These are phyloP conservation scores for Alternaria ventricosa DNA, from an alignment of 2,329 filamentous ascomycete genomes.

Conservation along the genomic window DNA sequence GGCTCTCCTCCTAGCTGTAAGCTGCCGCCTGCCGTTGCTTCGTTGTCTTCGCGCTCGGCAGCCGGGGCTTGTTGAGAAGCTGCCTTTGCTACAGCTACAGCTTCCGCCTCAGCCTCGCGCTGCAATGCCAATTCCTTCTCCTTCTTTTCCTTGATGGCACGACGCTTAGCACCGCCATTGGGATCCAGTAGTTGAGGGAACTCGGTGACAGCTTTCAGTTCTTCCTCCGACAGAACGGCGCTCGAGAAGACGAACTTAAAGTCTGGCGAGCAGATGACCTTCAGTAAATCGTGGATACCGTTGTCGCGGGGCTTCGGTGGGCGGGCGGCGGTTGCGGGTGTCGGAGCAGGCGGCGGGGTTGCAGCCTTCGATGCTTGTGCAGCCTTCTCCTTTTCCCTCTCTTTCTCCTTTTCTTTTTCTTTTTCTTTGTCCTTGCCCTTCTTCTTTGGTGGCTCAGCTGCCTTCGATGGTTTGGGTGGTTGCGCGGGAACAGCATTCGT, in stretches of 20 bases:
- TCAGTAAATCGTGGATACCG: constrained; percentile 48
- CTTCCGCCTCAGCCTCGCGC: constrained; percentile 61
- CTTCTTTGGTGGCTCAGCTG: constrained; percentile 39
- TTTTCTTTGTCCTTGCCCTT: constrained; percentile 37
- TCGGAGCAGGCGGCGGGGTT: constrained; percentile 27
- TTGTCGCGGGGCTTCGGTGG: constrained; percentile 26
- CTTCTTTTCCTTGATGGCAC: constrained; percentile 72
- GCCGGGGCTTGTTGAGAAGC: constrained; percentile 45
- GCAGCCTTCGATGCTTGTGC: constrained; percentile 35
- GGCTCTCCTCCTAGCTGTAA: constrained; percentile 91
- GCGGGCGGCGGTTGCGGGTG: constrained; percentile 21
- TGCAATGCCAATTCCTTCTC: constrained; percentile 63
- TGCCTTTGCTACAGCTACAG: constrained; percentile 50
- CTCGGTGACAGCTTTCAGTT: constrained; percentile 59
- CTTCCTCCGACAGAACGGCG: constrained; percentile 49
- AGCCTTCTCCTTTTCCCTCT: constrained; percentile 31
- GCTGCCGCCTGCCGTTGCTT: constrained; percentile 73
- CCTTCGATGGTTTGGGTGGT: constrained; percentile 35
- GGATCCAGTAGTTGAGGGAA: constrained; percentile 84
- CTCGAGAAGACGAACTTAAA: constrained; percentile 63
- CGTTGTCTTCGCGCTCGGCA: constrained; percentile 71
- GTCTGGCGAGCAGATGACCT: constrained; percentile 49
- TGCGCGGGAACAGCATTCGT: constrained; percentile 53
- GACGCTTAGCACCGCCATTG: constrained; percentile 80
- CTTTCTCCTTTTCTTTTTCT: constrained; percentile 28